Evolutionary conservation across 305 asterid genomes (phyloP).

Genomic region (Solanum hybrid): DNA sequence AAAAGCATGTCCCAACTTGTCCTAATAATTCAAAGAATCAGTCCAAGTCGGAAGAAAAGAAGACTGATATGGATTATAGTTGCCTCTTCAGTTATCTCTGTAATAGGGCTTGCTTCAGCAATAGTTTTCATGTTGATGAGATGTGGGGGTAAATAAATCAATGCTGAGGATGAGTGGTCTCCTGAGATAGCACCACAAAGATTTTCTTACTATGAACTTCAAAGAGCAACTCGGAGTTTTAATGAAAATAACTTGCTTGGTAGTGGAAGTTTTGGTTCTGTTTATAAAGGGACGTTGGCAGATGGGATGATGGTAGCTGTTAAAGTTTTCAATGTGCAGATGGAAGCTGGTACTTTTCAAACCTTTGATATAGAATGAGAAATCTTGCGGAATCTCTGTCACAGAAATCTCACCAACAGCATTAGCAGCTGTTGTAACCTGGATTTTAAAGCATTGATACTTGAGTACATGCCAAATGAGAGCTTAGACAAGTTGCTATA

Average conservation of each 20-base stretch:
- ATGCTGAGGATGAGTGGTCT: not conserved
- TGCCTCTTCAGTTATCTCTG: not conserved
- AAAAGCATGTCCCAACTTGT: not conserved
- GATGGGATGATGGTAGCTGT: not conserved
- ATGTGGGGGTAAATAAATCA: not conserved
- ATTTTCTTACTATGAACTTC: not conserved
- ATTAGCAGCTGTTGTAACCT: not conserved
- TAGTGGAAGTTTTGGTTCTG: not conserved
- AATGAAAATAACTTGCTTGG: not conserved
- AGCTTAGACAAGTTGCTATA: constrained; percentile 8
- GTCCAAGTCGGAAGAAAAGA: not conserved
- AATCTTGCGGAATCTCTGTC: not conserved
- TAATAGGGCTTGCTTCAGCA: not conserved
- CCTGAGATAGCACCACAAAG: not conserved
- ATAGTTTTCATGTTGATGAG: not conserved
- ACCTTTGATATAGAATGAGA: not conserved
- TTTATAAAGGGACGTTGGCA: not conserved
- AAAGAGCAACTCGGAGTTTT: not conserved
- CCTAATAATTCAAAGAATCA: not conserved
- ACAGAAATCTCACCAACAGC: constrained; percentile 9
- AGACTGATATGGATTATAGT: not conserved
- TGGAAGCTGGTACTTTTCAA: not conserved
- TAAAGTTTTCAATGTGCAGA: not conserved
- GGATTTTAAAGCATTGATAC: constrained; percentile 25
- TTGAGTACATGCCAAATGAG: constrained; percentile 35